Evolutionary conservation across 345 rosid species (phyloP).

Genomic region (Dovyalis caffra): DNA sequence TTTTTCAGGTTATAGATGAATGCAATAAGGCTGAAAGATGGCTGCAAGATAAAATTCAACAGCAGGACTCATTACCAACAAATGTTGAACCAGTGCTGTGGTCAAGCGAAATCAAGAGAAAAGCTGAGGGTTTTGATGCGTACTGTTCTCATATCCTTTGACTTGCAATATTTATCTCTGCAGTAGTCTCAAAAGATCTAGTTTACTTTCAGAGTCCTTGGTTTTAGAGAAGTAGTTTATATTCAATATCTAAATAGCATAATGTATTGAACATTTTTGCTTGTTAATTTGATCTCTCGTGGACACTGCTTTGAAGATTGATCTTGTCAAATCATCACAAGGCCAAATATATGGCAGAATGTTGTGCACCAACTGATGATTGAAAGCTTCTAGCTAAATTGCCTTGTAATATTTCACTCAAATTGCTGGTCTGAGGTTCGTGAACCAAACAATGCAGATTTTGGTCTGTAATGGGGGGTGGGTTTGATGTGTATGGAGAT

Average conservation of each 20-base stretch:
- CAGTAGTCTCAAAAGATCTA: too few species aligned
- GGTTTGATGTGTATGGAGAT: too few species aligned
- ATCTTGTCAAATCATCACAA: neutral
- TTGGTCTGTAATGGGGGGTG: too few species aligned
- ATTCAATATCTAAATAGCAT: too few species aligned
- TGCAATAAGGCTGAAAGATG: constrained; percentile 80
- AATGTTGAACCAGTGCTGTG: constrained; percentile 52
- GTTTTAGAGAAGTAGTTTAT: too few species aligned
- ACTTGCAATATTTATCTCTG: neutral
- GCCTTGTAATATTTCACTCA: neutral
- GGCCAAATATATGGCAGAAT: neutral
- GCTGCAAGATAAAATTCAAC: constrained; percentile 68
- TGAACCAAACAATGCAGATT: too few species aligned
- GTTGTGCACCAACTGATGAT: neutral
- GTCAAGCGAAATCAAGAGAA: constrained; percentile 64
- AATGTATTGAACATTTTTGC: neutral
- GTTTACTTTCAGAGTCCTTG: too few species aligned
- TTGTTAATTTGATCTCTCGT: too few species aligned
- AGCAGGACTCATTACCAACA: constrained; percentile 74
- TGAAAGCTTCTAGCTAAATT: neutral
- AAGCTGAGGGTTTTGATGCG: constrained; percentile 44
- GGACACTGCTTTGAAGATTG: neutral
- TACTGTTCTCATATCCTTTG: neutral
- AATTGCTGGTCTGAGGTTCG: too few species aligned
- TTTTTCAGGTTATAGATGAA: constrained; percentile 59